Percentiles rank a stretch among this genome's conserved stretches.
Evolutionary conservation across 1,284 basidiomycete species (phyloP).

Genomic region (Rhodotorula sp.): DNA sequence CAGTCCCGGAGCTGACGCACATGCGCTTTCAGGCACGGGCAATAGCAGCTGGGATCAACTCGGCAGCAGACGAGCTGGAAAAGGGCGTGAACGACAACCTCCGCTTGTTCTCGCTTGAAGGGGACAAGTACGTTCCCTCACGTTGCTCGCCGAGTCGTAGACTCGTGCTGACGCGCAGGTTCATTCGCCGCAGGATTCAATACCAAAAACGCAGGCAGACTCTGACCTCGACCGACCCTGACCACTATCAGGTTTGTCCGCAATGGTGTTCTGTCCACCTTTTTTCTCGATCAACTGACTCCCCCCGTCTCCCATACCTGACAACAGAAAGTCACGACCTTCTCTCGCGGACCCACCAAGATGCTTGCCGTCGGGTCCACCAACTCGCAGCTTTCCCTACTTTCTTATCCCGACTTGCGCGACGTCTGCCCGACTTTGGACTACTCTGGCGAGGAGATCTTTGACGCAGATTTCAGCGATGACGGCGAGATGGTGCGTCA

Average conservation of each 20-base stretch:
- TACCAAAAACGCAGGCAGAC: constrained; percentile 62
- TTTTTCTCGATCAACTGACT: not conserved
- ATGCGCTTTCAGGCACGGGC: not conserved
- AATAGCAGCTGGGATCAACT: constrained; percentile 73
- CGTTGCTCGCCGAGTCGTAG: too few species aligned
- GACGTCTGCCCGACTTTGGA: constrained; percentile 28
- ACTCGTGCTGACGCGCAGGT: not conserved
- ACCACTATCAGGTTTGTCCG: constrained; percentile 72
- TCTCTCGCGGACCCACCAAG: constrained; percentile 58
- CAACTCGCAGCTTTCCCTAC: constrained; percentile 37
- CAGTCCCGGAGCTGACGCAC: not conserved
- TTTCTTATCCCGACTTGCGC: constrained; percentile 25
- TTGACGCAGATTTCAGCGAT: constrained; percentile 42
- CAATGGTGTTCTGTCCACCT: not conserved
- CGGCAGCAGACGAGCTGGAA: constrained; percentile 62
- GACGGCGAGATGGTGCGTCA: constrained; percentile 18
- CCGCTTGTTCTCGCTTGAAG: constrained; percentile 63
- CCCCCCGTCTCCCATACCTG: not conserved
- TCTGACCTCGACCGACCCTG: constrained; percentile 59
- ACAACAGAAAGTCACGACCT: constrained; percentile 68
- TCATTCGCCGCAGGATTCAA: constrained; percentile 52
- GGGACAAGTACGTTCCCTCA: constrained; percentile 51
- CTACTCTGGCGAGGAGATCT: constrained; percentile 42
- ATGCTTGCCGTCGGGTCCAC: constrained; percentile 32
- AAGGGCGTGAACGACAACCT: constrained; percentile 77